Evolutionary conservation across 768 basidiomycete genomes (phyloP), one percentile per base, ranked within the genome.

Genomic region (Mycena haematopus): DNA sequence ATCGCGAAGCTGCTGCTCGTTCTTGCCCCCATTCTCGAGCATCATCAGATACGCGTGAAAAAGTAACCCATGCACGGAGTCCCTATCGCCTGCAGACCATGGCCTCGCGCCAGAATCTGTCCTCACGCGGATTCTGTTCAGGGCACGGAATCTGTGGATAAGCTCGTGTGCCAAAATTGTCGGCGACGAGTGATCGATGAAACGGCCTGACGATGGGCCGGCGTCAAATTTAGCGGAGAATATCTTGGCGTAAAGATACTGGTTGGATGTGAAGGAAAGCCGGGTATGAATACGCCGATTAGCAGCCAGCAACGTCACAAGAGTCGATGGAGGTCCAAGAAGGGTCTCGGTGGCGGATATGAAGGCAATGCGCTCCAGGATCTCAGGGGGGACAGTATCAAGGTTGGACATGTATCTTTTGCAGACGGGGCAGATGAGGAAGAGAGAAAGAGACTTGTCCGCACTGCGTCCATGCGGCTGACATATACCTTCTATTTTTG

Each of bases 11-110:
- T 92, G 91, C 47, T 52, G 72, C 66, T 84, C 84, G 67, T 93
- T 93, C 70, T 83, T 87, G 45, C 86, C 89, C 29, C 89, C 89
- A 67, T 92, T 89, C 76, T 95, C 93, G 50, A 94, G 77, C 81
- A 93, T 83, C 86, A 94, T 86, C 38, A 91, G 75, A 70, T 90
- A 93, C 27, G 86, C 82, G 29, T 83, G 82, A 79, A 86, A 89
- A 6, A 93, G 82, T 15, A 85, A 70, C n/a, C 86, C 79, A 24
- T 77, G 75, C 35, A 82, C 69, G 17, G 68, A 67, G 21, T 74
- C 72, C n/a, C 65, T 58, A 14, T 71, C 69, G 6, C 67, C 69
- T 46, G 67, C 69, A 27, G 74, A 68, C 42, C 68, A 71, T 1
- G 70, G 57, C 46, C 60, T 47, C 15, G 62, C 70, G 19, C 69